These are phyloP conservation scores for Tuber borchii DNA, from an alignment of 495 filamentous ascomycete species.

Conservation along the genomic window DNA sequence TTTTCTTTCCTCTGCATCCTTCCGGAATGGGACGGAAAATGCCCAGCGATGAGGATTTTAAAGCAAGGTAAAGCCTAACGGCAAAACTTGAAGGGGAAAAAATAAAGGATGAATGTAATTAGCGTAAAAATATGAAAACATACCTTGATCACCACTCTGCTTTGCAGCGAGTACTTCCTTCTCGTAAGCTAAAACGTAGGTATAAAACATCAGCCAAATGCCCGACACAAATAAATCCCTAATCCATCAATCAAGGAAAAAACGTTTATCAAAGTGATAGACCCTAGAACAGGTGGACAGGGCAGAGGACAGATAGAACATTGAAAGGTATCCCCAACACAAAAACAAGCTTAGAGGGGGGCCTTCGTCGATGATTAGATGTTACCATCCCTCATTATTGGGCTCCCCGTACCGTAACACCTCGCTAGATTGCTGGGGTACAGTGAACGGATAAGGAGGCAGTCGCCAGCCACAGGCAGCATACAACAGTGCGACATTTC, in stretches of 20 bases:
- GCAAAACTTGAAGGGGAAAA: neutral
- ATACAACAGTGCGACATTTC: conserved; percentile 20
- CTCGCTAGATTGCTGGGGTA: conserved; percentile 11
- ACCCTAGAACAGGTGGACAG: neutral
- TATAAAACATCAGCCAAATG: conserved; percentile 25
- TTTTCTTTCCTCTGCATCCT: neutral
- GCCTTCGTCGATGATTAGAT: conserved; percentile 5
- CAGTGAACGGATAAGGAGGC: conserved; percentile 14
- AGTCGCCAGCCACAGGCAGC: conserved; percentile 22
- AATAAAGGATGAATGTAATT: neutral
- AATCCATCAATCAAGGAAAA: neutral
- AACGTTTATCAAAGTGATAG: neutral
- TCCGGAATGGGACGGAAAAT: neutral
- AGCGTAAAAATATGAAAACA: conserved; percentile 2
- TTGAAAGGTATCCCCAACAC: conserved; percentile 3
- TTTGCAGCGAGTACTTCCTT: conserved; percentile 32
- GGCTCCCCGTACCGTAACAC: conserved; percentile 6
- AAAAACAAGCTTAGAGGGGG: conserved; percentile 13
- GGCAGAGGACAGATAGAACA: neutral
- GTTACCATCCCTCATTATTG: neutral
- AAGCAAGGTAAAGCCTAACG: neutral
- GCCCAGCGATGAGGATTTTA: neutral
- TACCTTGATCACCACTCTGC: conserved; percentile 31
- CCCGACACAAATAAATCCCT: neutral
- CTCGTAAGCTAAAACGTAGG: conserved; percentile 26